Base-by-base conservation (phyloP, 306 rosid genomes). In the Medicago lupulina region DNA sequence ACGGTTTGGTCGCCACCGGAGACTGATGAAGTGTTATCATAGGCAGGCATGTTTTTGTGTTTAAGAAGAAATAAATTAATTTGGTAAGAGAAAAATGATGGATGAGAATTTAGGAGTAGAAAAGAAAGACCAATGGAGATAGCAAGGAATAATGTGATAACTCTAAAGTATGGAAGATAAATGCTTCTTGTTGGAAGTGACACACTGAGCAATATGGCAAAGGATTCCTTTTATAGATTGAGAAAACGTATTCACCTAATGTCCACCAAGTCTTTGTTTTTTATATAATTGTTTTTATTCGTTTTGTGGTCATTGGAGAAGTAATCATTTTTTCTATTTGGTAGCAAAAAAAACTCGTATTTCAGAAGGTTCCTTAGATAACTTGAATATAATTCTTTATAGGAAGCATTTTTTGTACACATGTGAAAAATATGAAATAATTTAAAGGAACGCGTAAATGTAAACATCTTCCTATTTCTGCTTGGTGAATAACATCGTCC, bases 1-100 rank as follows among this genome's bases (percentile, higher is more conserved):
- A 95, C 85, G 8, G 86, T 95, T 79, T 88, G 84, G 19, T 84
- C 82, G 21, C 74, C 55, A 15, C 85, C 80, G 25, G 85, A 60
- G 80, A 36, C 57, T 10, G 77, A 43, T 6, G 86, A 17, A 61
- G 16, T 19, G 55, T 23, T 18, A 18, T 64, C 69, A 46, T 78
- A 79, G 23, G 62, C 41, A 19, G 76, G 12, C 67, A 67, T 67
- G 8, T 21, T 19, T 28, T 28, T 60, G 67, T 13, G 19, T 28
- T 8, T 17, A 64, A n/a, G 15, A 34, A 34, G 14, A 60, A 60
- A 60, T 11, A 28, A 60, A n/a, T n/a, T n/a, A n/a, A n/a, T n/a
- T n/a, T n/a, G n/a, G n/a, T 4, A 9, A 21, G 38, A 21, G 21
- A 59, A 25, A 59, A 6, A 6, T 21, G 8, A 13, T 57, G 62